Conservation (phyloP, 2,329 filamentous ascomycete species). For the Raffaelea arxii region DNA sequence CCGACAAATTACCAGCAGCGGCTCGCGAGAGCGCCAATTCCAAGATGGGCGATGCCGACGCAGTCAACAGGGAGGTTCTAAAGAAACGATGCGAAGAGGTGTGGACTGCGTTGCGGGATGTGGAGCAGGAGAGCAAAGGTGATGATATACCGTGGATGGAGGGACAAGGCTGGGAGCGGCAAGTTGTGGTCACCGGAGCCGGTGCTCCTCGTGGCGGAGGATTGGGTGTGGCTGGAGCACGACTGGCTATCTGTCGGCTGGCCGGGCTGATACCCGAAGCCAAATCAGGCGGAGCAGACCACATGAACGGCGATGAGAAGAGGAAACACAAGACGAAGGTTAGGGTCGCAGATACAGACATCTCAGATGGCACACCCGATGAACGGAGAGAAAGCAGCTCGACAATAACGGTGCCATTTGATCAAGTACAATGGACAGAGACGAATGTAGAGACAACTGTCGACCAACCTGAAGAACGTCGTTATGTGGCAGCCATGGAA, state of each 20-base stretch:
- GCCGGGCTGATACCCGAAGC: constrained; percentile 19
- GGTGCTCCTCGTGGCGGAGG: constrained; percentile 20
- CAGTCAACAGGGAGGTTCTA: constrained; percentile 8
- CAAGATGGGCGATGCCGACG: constrained; percentile 1
- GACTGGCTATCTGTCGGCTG: constrained; percentile 23
- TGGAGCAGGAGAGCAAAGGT: constrained; percentile 12
- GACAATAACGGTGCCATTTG: constrained; percentile 19
- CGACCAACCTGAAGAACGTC: constrained; percentile 10
- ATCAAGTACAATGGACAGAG: constrained; percentile 19
- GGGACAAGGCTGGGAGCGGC: constrained; percentile 21
- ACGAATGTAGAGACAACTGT: constrained; percentile 3
- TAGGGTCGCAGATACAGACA: background rate
- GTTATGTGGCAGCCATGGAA: constrained; percentile 7
- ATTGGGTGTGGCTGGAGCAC: constrained; percentile 21
- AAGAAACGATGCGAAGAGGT: constrained; percentile 19
- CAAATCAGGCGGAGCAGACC: constrained; percentile 7
- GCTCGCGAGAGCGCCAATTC: too few species aligned
- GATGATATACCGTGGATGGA: constrained; percentile 15
- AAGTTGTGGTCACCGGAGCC: constrained; percentile 23
- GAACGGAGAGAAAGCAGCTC: background rate
- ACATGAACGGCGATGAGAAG: background rate
- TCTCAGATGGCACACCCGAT: background rate
- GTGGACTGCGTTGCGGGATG: constrained; percentile 19
- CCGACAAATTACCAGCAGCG: constrained; percentile 33
- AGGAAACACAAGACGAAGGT: background rate